Conservation (phyloP, 2,329 filamentous ascomycete species). For the Drechslerella coelobrocha region DNA sequence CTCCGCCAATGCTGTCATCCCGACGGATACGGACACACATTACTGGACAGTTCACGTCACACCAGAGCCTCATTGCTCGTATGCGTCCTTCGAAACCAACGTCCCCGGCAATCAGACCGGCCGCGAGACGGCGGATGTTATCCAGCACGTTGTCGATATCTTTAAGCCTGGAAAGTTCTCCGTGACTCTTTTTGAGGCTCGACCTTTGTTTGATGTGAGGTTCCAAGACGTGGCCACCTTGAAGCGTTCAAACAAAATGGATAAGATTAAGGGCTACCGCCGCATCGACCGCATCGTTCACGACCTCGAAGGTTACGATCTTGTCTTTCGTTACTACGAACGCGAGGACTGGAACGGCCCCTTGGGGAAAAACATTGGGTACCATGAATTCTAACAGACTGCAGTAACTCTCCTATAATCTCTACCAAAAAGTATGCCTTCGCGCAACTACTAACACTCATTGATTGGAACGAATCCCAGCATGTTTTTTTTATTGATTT, state of each 20-base stretch:
- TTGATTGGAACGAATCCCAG: too few relatives aligned
- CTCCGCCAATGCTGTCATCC: conserved; percentile 94
- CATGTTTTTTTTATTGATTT: not conserved
- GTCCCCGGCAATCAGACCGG: conserved; percentile 88
- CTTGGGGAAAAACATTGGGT: conserved; percentile 40
- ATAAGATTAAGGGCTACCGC: conserved; percentile 82
- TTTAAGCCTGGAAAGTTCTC: conserved; percentile 98
- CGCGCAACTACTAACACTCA: too few relatives aligned
- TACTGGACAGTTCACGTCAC: conserved; percentile 99
- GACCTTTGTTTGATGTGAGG: conserved; percentile 63
- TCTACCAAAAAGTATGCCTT: not conserved
- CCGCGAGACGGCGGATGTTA: conserved; percentile 85
- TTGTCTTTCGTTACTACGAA: conserved; percentile 97
- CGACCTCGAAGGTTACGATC: conserved; percentile 94
- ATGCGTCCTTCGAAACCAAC: conserved; percentile 97
- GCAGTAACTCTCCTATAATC: not conserved
- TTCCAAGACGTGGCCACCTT: conserved; percentile 60
- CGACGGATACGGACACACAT: conserved; percentile 75
- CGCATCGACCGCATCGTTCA: conserved; percentile 94
- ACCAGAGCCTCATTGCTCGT: conserved; percentile 94
- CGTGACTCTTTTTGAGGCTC: conserved; percentile 94
- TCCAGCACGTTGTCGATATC: conserved; percentile 91
- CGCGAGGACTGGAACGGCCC: conserved; percentile 70
- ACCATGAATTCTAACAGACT: conserved; percentile 41
- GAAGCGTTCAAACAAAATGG: conserved; percentile 67